Conservation (phyloP, 768 basidiomycete genomes). For the Suillus occidentalis region DNA sequence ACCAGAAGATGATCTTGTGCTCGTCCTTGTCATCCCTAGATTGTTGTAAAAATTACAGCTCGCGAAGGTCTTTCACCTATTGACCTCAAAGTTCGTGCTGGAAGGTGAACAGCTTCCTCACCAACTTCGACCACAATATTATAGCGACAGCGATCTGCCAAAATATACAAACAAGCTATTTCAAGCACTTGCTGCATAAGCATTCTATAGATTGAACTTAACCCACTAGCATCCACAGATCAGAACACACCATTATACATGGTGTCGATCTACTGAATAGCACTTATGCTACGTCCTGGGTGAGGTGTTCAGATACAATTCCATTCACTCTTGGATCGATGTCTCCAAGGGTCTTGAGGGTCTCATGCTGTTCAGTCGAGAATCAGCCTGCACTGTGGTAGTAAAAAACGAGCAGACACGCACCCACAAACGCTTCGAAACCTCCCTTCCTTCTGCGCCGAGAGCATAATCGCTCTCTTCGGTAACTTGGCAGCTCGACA, state of each 20-base stretch:
- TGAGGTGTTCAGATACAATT: constrained; percentile 26
- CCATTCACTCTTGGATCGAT: constrained; percentile 29
- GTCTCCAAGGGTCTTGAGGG: constrained; percentile 24
- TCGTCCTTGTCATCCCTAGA: too few relatives aligned
- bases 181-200: too few relatives aligned
- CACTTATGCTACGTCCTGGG: background rate
- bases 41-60: too few relatives aligned
- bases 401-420: background rate
- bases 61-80: too few relatives aligned
- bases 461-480: constrained; percentile 34
- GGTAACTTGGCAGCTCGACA: constrained; percentile 22
- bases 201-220: background rate
- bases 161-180: too few relatives aligned
- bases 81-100: too few relatives aligned
- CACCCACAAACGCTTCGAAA: constrained; percentile 36
- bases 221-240: background rate
- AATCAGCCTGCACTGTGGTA: background rate
- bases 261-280: background rate
- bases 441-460: constrained; percentile 28
- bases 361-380: constrained; percentile 25
- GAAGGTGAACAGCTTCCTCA: too few relatives aligned
- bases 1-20: too few relatives aligned
- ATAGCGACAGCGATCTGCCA: too few relatives aligned
- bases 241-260: background rate
- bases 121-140: too few relatives aligned